Evolutionary conservation across 306 rosid genomes (phyloP).

Genomic region (Parietaria judaica): DNA sequence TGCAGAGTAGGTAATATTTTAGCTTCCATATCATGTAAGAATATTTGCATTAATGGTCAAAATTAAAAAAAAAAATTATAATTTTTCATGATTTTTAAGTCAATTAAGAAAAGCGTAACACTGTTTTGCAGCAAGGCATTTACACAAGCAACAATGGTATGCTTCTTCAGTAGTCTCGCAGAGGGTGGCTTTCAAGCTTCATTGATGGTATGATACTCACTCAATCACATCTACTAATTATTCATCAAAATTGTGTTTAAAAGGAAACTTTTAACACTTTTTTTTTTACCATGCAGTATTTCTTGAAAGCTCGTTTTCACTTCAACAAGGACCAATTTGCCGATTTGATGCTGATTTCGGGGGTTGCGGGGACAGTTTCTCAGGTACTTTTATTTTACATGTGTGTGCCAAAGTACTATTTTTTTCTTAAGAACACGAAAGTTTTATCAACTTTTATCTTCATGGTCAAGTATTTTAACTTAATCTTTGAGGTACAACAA

Average conservation of each 20-base stretch:
- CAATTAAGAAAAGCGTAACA: too few relatives aligned
- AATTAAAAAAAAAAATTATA: too few relatives aligned
- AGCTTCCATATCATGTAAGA: too few relatives aligned
- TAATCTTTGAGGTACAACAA: too few relatives aligned
- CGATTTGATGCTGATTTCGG: conserved; percentile 57
- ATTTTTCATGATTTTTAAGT: too few relatives aligned
- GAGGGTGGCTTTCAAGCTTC: conserved; percentile 65
- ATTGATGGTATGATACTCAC: conserved; percentile 39
- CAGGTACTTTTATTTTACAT: conserved; percentile 33
- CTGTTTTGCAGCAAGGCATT: conserved; percentile 47
- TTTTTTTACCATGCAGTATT: conserved; percentile 50
- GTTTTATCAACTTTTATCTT: too few relatives aligned
- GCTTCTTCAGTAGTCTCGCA: conserved; percentile 63
- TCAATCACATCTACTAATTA: too few relatives aligned
- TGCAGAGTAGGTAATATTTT: conserved; percentile 47
- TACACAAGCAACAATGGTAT: conserved; percentile 61
- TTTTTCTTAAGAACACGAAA: too few relatives aligned
- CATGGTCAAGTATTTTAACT: too few relatives aligned
- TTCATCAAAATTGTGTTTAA: too few relatives aligned
- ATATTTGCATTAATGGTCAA: too few relatives aligned
- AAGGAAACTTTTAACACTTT: too few relatives aligned
- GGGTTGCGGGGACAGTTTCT: conserved; percentile 51
- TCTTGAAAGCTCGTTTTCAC: conserved; percentile 77
- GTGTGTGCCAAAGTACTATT: background rate
- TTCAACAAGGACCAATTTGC: conserved; percentile 75